Evolutionary conservation across 495 filamentous ascomycete species (phyloP).

Genomic region (Aspergillus coremiiformis): DNA sequence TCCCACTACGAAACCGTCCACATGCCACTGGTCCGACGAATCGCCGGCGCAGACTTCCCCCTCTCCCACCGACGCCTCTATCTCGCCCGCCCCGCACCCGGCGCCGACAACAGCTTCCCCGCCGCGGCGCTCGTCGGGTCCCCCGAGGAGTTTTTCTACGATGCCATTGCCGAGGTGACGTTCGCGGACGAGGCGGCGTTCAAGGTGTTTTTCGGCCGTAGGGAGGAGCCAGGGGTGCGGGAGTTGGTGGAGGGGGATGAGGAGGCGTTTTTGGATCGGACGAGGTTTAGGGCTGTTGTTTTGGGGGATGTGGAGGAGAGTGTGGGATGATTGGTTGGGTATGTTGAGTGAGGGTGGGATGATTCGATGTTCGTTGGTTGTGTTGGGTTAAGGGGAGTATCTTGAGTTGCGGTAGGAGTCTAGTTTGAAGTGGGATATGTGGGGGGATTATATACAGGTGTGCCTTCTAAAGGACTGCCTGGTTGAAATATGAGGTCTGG

Average conservation of each 20-base stretch:
- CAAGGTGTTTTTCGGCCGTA: conserved; percentile 12
- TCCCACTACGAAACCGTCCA: conserved; percentile 24
- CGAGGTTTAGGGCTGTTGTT: conserved; percentile 13
- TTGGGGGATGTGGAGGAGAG: conserved; percentile 9
- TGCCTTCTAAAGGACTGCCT: too few species aligned
- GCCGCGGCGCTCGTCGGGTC: conserved; percentile 19
- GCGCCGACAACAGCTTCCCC: conserved; percentile 7
- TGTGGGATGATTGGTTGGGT: not conserved
- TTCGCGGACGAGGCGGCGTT: conserved; percentile 21
- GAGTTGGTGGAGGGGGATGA: conserved; percentile 13
- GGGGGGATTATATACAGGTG: too few species aligned
- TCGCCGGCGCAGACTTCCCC: conserved; percentile 24
- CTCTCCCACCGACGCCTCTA: conserved; percentile 22
- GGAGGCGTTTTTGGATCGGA: conserved; percentile 21
- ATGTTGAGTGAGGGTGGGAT: too few species aligned
- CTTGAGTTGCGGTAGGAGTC: too few species aligned
- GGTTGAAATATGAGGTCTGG: too few species aligned
- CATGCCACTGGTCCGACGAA: conserved; percentile 21
- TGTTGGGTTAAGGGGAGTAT: too few species aligned
- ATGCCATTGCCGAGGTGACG: conserved; percentile 18
- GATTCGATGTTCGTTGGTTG: too few species aligned
- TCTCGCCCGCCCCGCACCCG: conserved; percentile 13
- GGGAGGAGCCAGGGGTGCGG: conserved; percentile 8
- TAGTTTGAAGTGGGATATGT: too few species aligned
- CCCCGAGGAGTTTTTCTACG: conserved; percentile 24